A percentile compares a stretch with the other conserved stretches of the same genome.
phyloP scores from a whole-genome alignment of 2,329 filamentous ascomycete genomes.

The Aspergillaceae sp. region DNA sequence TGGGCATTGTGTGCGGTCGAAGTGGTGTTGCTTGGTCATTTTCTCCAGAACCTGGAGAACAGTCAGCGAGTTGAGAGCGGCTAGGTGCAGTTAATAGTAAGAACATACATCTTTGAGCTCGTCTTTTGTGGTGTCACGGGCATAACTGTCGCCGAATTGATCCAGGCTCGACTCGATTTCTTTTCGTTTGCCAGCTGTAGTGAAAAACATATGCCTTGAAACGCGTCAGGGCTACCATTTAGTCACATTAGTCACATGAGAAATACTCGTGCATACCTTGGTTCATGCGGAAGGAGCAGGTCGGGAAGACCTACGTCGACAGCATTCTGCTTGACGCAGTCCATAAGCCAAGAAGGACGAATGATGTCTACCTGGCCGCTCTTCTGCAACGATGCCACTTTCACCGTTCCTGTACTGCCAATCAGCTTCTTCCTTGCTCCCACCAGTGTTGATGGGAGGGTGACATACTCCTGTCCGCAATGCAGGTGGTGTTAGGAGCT shows the following conservation, averaged over 20 bases:
- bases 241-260: not conserved
- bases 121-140: slow-evolving; percentile 55
- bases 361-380: slow-evolving; percentile 62
- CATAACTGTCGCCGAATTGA: slow-evolving; percentile 73
- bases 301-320: slow-evolving; percentile 45
- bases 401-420: slow-evolving; percentile 47
- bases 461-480: slow-evolving; percentile 63
- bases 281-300: slow-evolving; percentile 57
- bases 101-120: slow-evolving; percentile 48
- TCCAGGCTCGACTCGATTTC: slow-evolving; percentile 60
- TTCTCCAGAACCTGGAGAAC: slow-evolving; percentile 28
- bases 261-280: slow-evolving; percentile 37
- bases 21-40: slow-evolving; percentile 25
- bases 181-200: slow-evolving; percentile 47
- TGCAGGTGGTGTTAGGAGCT: slow-evolving; percentile 55
- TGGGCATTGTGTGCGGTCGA: slow-evolving; percentile 35
- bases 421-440: not conserved
- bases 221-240: no score
- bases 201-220: slow-evolving; percentile 61
- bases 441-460: no score
- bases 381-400: slow-evolving; percentile 75
- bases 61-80: slow-evolving; percentile 1
- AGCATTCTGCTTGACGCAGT: slow-evolving; percentile 60
- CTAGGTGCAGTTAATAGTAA: not conserved
- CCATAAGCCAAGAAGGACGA: slow-evolving; percentile 70